Percentiles rank a stretch among this genome's conserved stretches.
phyloP scores from a whole-genome alignment of 345 rosid genomes.

The Combretum micranthum region DNA sequence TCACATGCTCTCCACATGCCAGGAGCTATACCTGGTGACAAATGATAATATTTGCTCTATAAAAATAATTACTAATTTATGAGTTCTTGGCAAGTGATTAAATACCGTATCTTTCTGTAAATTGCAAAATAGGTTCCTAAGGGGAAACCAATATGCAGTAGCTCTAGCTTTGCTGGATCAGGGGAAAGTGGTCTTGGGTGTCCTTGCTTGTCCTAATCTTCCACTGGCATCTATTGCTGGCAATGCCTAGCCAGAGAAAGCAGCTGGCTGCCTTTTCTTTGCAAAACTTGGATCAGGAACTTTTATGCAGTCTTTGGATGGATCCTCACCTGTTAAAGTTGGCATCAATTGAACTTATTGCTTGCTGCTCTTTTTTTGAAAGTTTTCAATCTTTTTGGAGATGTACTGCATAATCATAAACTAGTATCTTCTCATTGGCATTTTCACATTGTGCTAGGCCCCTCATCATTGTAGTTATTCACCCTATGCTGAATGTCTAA shows the following conservation, averaged over 20 bases:
- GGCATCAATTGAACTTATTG: not conserved
- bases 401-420: too few relatives aligned
- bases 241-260: constrained; percentile 23
- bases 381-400: too few relatives aligned
- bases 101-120: too few relatives aligned
- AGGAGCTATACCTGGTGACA: too few relatives aligned
- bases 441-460: not conserved
- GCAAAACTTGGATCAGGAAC: constrained; percentile 75
- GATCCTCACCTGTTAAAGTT: constrained; percentile 57
- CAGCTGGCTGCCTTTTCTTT: constrained; percentile 76
- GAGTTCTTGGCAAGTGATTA: too few relatives aligned
- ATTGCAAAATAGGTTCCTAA: too few relatives aligned
- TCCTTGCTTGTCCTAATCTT: constrained; percentile 10
- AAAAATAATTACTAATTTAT: too few relatives aligned
- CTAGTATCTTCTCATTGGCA: too few relatives aligned
- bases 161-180: constrained; percentile 82
- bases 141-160: constrained; percentile 91
- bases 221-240: constrained; percentile 57
- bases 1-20: too few relatives aligned
- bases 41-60: too few relatives aligned
- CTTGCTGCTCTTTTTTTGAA: not conserved
- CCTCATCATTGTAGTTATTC: too few relatives aligned
- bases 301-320: constrained; percentile 62
- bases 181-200: constrained; percentile 91
- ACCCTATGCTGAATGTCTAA: not conserved